phyloP scores from a whole-genome alignment of 163 green algal species.

The Coccomyxa subellipsoidea region DNA sequence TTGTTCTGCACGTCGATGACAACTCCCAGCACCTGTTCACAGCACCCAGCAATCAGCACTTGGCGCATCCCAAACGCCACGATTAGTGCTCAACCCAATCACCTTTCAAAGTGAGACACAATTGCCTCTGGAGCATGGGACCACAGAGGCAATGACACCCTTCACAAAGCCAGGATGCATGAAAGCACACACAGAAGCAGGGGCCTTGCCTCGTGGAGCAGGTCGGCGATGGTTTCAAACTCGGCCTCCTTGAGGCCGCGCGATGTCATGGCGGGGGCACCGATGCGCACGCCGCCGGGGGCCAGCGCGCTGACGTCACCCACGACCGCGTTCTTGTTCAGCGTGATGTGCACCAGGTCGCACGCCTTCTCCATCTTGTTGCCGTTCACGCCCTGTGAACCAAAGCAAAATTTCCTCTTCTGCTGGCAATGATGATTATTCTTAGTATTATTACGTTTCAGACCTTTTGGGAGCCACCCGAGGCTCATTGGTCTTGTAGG shows the following conservation, averaged over 20 bases:
- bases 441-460: too few relatives aligned
- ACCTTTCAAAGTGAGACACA: too few relatives aligned
- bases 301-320: slow-evolving; percentile 84
- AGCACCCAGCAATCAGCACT: background rate
- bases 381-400: slow-evolving; percentile 68
- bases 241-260: slow-evolving; percentile 69
- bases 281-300: slow-evolving; percentile 93
- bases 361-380: slow-evolving; percentile 92
- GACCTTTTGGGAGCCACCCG: too few relatives aligned
- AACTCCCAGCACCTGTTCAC: slow-evolving; percentile 49
- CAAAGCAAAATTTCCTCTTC: too few relatives aligned
- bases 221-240: slow-evolving; percentile 83
- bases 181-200: background rate
- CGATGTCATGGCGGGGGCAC: slow-evolving; percentile 94
- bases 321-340: slow-evolving; percentile 99
- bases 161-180: background rate
- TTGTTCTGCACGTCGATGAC: slow-evolving; percentile 76
- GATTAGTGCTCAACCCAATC: background rate
- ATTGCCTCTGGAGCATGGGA: too few relatives aligned
- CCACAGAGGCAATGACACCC: background rate
- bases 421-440: too few relatives aligned
- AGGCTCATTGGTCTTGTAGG: too few relatives aligned
- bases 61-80: background rate
- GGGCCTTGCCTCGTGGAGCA: slow-evolving; percentile 69
- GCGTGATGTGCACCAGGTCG: slow-evolving; percentile 96